Evolutionary conservation across 2,329 filamentous ascomycete species (phyloP), one percentile per base, ranked within the genome.

Genomic region (Fusarium nodosum): DNA sequence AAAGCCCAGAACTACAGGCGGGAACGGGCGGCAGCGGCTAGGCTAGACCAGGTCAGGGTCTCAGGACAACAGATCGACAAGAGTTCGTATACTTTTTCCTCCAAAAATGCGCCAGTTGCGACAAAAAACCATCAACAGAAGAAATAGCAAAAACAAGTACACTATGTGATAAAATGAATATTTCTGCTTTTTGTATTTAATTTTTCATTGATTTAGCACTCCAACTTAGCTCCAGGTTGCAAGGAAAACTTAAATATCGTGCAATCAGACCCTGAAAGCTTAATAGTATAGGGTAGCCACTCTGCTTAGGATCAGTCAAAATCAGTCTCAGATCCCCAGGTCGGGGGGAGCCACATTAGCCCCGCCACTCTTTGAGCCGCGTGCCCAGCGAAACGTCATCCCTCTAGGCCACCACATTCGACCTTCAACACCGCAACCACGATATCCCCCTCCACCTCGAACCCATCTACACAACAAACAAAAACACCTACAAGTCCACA

Each of bases 371-470:
- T 53, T 65, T 56, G 58, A 56, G 68, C 68, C 69, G 62, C 61
- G 64, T 69, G 60, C 64, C 45, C 65, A 66, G 34, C 55, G 56
- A 71, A 73, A 74, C 72, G 72, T 74, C 72, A 74, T 74, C 70
- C 41, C 60, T 63, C 72, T 48, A 72, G 72, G 72, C 70, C 53
- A 45, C 72, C 60, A 60, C 59, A 50, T 64, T 56, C 41, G 15
- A 71, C 41, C 48, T 22, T 38, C n/a, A 41, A 52, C 31, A 60
- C 18, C 47, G 53, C 30, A 53, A 52, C 39, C 47, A 48, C 51
- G 15, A 18, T 20, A 42, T 30, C 42, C 26, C 10, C 11, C 13
- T 18, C 15, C 64, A 20, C 20, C 55, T 22, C 13, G 30, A 33
- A n/a, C 22, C 5, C 7, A 26, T 15, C 8, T 8, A 39, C 24